These are phyloP conservation scores for Fraxinus excelsior DNA, from an alignment of 257 asterid genomes.

Conservation along the genomic window DNA sequence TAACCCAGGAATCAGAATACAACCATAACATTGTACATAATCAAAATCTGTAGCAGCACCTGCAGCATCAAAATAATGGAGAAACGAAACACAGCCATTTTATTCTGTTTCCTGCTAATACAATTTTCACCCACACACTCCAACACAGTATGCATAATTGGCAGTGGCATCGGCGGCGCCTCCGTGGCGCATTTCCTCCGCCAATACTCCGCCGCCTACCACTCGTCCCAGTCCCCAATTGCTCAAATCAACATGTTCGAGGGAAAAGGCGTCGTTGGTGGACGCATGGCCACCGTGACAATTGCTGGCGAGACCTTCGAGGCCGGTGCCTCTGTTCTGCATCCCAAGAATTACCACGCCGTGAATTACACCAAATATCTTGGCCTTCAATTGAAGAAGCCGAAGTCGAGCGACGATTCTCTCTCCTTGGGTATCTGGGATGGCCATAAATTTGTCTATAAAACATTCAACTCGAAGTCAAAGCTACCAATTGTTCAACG, in stretches of 20 bases:
- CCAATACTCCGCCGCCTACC: slow-evolving; percentile 46
- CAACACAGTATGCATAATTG: slow-evolving; percentile 78
- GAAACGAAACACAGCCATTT: slow-evolving; percentile 20
- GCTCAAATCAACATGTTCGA: slow-evolving; percentile 64
- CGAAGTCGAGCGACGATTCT: slow-evolving; percentile 48
- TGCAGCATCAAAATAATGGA: slow-evolving; percentile 27
- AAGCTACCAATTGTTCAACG: slow-evolving; percentile 46
- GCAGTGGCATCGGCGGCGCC: slow-evolving; percentile 97
- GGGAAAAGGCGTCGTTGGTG: slow-evolving; percentile 69
- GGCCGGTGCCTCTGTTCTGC: slow-evolving; percentile 93
- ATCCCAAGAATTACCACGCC: slow-evolving; percentile 85
- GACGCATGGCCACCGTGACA: slow-evolving; percentile 91
- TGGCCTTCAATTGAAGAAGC: slow-evolving; percentile 44
- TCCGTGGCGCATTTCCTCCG: slow-evolving; percentile 97
- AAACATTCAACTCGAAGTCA: slow-evolving; percentile 54
- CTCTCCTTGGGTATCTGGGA: slow-evolving; percentile 83
- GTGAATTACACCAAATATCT: slow-evolving; percentile 55
- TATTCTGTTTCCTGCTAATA: slow-evolving; percentile 31
- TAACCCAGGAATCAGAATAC: not conserved
- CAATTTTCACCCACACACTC: slow-evolving; percentile 26
- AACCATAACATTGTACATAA: not conserved
- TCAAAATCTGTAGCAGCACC: not conserved
- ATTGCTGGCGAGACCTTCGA: slow-evolving; percentile 80
- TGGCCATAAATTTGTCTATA: slow-evolving; percentile 66
- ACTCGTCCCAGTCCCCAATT: slow-evolving; percentile 17